Evolutionary conservation across 2,329 filamentous ascomycete genomes (phyloP).

Genomic region (Paraphoma chrysanthemicola): DNA sequence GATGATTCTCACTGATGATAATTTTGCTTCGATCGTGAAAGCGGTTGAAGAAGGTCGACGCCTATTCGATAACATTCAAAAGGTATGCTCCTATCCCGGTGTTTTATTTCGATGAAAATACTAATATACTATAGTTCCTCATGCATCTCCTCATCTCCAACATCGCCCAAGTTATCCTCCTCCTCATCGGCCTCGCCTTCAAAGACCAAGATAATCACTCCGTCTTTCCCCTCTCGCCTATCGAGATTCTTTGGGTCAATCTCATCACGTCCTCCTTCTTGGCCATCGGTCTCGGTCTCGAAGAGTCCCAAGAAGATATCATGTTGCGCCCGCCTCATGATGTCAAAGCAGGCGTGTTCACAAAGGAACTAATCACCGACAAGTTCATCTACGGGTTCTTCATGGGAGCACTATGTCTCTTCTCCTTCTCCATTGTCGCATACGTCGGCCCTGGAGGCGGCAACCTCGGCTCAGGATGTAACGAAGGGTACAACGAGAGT

Average conservation of each 20-base stretch:
- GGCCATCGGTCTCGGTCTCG: slow-evolving; percentile 55
- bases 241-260: slow-evolving; percentile 58
- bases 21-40: slow-evolving; percentile 52
- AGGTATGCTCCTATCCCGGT: slow-evolving; percentile 29
- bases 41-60: slow-evolving; percentile 51
- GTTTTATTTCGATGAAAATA: too few species aligned
- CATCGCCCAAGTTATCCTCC: slow-evolving; percentile 56
- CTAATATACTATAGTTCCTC: slow-evolving; percentile 43
- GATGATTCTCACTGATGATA: slow-evolving; percentile 51
- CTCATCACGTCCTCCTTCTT: slow-evolving; percentile 57
- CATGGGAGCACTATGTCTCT: slow-evolving; percentile 54
- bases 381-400: slow-evolving; percentile 58
- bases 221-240: slow-evolving; percentile 54
- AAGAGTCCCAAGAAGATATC: slow-evolving; percentile 54
- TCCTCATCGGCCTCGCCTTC: slow-evolving; percentile 56
- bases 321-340: slow-evolving; percentile 56
- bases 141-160: slow-evolving; percentile 58
- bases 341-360: slow-evolving; percentile 54
- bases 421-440: slow-evolving; percentile 53
- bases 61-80: slow-evolving; percentile 52
- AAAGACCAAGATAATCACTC: slow-evolving; percentile 53
- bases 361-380: slow-evolving; percentile 54
- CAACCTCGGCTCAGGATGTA: slow-evolving; percentile 53
- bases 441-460: slow-evolving; percentile 52
- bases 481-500: slow-evolving; percentile 51